Evolutionary conservation across 768 basidiomycete species (phyloP).

Genomic region (Lentinula guzmanii): DNA sequence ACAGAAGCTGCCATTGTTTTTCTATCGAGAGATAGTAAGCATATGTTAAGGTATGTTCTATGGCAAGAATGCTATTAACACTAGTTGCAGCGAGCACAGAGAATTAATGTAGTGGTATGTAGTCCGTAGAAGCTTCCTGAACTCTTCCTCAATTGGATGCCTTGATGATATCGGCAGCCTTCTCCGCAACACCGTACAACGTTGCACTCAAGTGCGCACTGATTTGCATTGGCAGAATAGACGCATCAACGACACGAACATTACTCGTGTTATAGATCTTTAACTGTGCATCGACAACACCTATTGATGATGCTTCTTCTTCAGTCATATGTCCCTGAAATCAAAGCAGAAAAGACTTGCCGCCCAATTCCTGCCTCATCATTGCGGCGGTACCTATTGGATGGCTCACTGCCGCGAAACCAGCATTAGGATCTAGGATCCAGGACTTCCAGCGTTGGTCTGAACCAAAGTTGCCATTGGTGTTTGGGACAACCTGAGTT

Average conservation of each 20-base stretch:
- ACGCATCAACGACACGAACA: constrained; percentile 48
- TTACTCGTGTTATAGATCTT: constrained; percentile 41
- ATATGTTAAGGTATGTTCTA: too few relatives aligned
- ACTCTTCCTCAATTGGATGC: constrained; percentile 12
- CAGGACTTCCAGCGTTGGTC: constrained; percentile 41
- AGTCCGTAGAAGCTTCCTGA: neutral
- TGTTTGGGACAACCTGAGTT: constrained; percentile 33
- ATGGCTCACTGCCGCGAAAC: constrained; percentile 38
- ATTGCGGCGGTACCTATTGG: constrained; percentile 22
- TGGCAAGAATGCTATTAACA: too few relatives aligned
- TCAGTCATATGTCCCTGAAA: neutral
- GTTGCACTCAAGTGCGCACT: constrained; percentile 42
- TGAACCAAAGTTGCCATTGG: constrained; percentile 8
- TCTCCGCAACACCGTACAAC: constrained; percentile 50
- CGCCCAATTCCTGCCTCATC: constrained; percentile 22
- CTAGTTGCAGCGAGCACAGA: too few relatives aligned
- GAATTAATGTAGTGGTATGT: too few relatives aligned
- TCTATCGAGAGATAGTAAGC: too few relatives aligned
- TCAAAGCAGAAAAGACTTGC: constrained; percentile 14
- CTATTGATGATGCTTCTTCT: constrained; percentile 19
- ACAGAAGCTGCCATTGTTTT: too few relatives aligned
- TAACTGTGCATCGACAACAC: constrained; percentile 41
- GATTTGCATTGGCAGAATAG: constrained; percentile 41
- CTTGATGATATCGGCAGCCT: constrained; percentile 47
- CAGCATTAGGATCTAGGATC: constrained; percentile 24